Conservation (phyloP, 257 asterid genomes). For the Eustoma russellianum region DNA sequence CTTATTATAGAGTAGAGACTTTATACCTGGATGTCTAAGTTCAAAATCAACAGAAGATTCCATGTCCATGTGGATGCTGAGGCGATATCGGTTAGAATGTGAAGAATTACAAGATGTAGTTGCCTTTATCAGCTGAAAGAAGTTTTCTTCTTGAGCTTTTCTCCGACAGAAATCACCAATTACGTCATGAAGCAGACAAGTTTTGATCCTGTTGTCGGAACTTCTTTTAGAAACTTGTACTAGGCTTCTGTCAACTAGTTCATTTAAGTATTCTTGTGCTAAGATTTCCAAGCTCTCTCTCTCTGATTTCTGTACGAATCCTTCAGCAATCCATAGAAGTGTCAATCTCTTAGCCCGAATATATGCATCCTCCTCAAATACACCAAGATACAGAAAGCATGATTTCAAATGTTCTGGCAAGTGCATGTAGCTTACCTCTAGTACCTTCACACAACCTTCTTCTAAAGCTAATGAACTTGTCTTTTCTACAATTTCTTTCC, state of each 20-base stretch:
- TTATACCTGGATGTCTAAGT: background rate
- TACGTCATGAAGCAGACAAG: background rate
- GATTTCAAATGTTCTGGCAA: background rate
- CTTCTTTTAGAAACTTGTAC: background rate
- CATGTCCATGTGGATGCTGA: background rate
- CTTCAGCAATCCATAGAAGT: slow-evolving; percentile 1
- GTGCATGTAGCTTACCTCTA: background rate
- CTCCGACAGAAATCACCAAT: background rate
- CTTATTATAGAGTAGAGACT: background rate
- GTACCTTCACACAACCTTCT: background rate
- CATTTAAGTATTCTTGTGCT: background rate
- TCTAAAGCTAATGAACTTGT: background rate
- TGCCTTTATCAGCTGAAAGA: background rate
- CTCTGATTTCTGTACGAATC: background rate
- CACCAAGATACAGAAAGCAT: slow-evolving; percentile 3
- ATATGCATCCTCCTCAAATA: too few species aligned
- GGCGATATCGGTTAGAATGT: background rate
- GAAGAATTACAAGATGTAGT: too few species aligned
- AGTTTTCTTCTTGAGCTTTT: slow-evolving; percentile 1
- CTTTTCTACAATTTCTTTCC: background rate
- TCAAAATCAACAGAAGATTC: background rate
- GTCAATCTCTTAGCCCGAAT: background rate
- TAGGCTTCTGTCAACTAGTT: background rate
- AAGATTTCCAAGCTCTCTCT: background rate
- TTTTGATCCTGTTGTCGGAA: background rate